A percentile compares a stretch with the other conserved stretches of the same genome.
Evolutionary conservation across 768 basidiomycete species (phyloP).

Genomic region (Leccinum longicurvipes): DNA sequence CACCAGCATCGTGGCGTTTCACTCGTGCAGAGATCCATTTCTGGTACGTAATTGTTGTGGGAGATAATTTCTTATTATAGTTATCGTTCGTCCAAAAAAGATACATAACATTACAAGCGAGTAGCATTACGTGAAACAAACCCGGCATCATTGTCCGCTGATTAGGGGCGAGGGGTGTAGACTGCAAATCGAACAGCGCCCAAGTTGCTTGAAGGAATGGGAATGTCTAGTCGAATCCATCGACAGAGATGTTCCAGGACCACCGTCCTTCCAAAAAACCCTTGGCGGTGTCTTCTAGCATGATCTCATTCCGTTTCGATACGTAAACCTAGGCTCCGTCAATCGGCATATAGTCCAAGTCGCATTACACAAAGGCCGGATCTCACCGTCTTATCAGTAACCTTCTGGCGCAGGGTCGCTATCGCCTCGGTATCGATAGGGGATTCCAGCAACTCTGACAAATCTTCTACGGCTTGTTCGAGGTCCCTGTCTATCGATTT

Average conservation of each 20-base stretch:
- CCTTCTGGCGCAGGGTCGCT: conserved; percentile 78
- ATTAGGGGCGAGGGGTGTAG: neutral
- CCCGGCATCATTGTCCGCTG: neutral
- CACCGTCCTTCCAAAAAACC: conserved; percentile 86
- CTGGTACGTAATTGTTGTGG: too few relatives aligned
- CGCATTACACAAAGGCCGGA: neutral
- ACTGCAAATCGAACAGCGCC: neutral
- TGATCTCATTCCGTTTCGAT: conserved; percentile 93
- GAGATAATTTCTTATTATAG: neutral
- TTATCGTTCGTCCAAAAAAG: neutral
- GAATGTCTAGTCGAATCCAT: conserved; percentile 57
- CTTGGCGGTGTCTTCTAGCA: conserved; percentile 90
- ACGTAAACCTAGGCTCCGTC: conserved; percentile 67
- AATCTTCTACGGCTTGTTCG: conserved; percentile 91
- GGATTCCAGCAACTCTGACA: conserved; percentile 90
- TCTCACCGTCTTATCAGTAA: conserved; percentile 91
- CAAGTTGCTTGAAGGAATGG: neutral
- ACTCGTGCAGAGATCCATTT: neutral
- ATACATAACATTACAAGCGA: conserved; percentile 14
- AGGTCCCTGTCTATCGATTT: conserved; percentile 58
- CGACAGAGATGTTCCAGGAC: conserved; percentile 73
- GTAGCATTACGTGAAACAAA: neutral
- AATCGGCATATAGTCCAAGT: neutral
- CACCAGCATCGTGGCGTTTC: neutral
- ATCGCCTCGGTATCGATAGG: conserved; percentile 86